Evolutionary conservation across 2,329 filamentous ascomycete species (phyloP), one percentile per base, ranked within the genome.

Genomic region (Neocucurbitaria cava): DNA sequence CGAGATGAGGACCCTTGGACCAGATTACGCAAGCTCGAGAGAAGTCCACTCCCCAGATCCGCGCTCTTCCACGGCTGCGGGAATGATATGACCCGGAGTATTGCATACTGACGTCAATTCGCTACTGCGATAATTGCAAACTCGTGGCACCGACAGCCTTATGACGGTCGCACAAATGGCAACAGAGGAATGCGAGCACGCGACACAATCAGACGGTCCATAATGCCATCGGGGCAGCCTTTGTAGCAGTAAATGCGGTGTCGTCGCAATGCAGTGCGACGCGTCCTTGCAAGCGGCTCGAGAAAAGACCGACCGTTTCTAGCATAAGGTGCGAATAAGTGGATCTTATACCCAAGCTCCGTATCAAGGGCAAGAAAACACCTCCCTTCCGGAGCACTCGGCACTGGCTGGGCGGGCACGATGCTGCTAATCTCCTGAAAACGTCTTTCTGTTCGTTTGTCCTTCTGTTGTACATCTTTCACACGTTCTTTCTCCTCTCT

Each of bases 261-360:
- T 21, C 21, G 36, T 39, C 21, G 20, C 38, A 21, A 24, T 26
- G 38, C 20, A 23, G 38, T 40, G 21, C 38, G 38, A 40, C 38
- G 38, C 38, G 20, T 24, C n/a, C 21, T 11, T 15, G 38, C 20
- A 15, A 21, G 13, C 51, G 49, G 38, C 51, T 38, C 26, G 35
- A 41, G 13, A 36, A 46, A 20, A 11, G 20, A 23, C 31, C 43
- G 43, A 35, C 9, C 6, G 23, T 45, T 28, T 28, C 8, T 13
- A 31, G 35, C 17, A 50, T 38, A 13, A 45, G 38, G 6, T 18
- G 11, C 20, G 4, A 40, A 49, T 44, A 45, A 50, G 48, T 50
- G 48, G 48, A 50, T 24, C 39, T 33, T 35, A 17, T 35, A 41
- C 31, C 24, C 40, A 35, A 36, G 40, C n/a, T 40, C 45, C 17